Base-by-base conservation (phyloP, 345 rosid genomes). In the Rhodomyrtus tomentosa region DNA sequence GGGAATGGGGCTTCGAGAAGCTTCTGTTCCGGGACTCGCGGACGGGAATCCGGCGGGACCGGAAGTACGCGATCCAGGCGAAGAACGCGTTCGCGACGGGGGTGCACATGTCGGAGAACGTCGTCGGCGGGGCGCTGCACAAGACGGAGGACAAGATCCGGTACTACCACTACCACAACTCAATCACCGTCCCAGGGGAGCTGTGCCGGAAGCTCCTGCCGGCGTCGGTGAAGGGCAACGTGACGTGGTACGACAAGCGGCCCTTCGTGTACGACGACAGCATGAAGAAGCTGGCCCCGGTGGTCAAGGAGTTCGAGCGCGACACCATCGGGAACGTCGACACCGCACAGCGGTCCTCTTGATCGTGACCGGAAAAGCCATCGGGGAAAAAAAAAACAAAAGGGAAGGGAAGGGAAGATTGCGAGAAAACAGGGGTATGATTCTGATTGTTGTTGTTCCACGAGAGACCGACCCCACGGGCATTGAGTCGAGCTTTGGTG, bases 1-100 rank as follows among this genome's bases (percentile, higher is more conserved):
- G 99, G 95, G 89, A 93, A 92, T 95, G 99, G 99, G 99, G 96
- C 86, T 91, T 96, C 86, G 98, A 96, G 93, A 95, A 96, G 90
- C 92, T 96, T 7, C 54, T 96, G 13, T 93, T 93, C 90, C 92
- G 89, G 88, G 98, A 96, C 76, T 92, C 95, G 49, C 88, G 94
- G 86, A 92, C 89, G 0, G 89, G 95, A n/a, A 91, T 95, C 56
- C 86, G 99, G 8, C 91, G 99, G 2, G 99, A 96, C 13, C 88
- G 98, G 59, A 96, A 96, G 87, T 96, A 95, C 27, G 99, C 98
- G 40, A 96, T 95, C 38, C 99, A 95, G 84, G 96, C 99, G 4
- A 92, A 89, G 91, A 96, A 95, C 56, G 98, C 96, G 15, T 93
- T 81, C 81, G 95, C 98, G 0, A 96, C 98, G 0, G 98, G 99